Evolutionary conservation across 1,284 basidiomycete species (phyloP), one percentile per base, ranked within the genome.

Genomic region (Sporisorium exsertum): DNA sequence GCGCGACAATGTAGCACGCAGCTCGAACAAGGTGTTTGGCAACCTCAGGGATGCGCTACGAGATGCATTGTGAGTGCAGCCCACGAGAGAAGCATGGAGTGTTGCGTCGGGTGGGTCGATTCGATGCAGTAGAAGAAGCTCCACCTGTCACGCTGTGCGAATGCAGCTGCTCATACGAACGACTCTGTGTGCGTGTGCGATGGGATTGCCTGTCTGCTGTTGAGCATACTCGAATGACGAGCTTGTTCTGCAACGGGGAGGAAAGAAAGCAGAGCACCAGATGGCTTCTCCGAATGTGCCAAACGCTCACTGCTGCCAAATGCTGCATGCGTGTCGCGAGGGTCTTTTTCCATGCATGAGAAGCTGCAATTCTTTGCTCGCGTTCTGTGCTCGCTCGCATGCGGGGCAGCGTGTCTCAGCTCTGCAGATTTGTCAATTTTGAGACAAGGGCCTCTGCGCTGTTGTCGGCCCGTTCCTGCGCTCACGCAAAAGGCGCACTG

Each of bases 1-100:
- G 5, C 24, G 33, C 1, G 55, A 64, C 6, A 76, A 72, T 29
- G 46, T 71, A 8, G 43, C 49, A 18, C 47, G 43, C 35, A 68
- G 68, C 59, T 65, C 33, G 61, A 45, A 16, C 3, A 71, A 68
- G 43, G 64, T 68, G 22, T 63, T 72, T 20, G 62, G 18, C 27
- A 68, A 64, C 35, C 27, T 68, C 9, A 26, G 68, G 26, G 73
- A 76, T 64, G 64, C 68, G 9, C 22, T 71, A 29, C 63, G 72
- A 0, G 57, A 67, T 43, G 71, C 71, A 15, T n/a, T 73, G 60
- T 67, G 33, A 43, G 29, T 24, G 15, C 20, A 20, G 16, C 18
- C 40, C 40, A 43, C 16, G 15, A 13, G 26, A 27, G 29, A 32
- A 50, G 29, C 49, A n/a, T 15, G 9, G 16, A 35, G n/a, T 15